Percentiles rank a stretch among this genome's conserved stretches.
Conservation (phyloP, 1,284 basidiomycete species). For the Cutaneotrichosporon sp. region DNA sequence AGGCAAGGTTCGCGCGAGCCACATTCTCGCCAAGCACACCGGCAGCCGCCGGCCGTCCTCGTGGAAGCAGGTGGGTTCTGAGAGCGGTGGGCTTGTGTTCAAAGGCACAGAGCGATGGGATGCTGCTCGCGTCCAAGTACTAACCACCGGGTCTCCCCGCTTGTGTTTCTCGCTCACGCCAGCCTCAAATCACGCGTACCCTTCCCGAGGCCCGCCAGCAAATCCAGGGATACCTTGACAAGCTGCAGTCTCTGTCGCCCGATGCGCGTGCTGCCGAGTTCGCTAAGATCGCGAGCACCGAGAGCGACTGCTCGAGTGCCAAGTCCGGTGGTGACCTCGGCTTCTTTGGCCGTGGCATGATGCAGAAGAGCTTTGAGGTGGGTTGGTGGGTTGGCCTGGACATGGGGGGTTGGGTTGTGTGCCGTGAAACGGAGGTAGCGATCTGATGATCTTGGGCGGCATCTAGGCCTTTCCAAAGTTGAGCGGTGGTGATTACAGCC, state of each 20-base stretch:
- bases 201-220: conserved; percentile 81
- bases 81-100: no score
- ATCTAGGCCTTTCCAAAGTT: no score
- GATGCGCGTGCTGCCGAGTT: conserved; percentile 61
- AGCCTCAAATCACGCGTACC: conserved; percentile 80
- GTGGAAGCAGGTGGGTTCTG: conserved; percentile 87
- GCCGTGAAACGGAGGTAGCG: no score
- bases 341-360: conserved; percentile 77
- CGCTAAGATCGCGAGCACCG: conserved; percentile 62
- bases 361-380: conserved; percentile 94
- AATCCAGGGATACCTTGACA: conserved; percentile 57
- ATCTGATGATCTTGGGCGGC: no score
- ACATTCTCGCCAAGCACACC: conserved; percentile 88
- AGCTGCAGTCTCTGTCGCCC: conserved; percentile 35
- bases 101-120: no score
- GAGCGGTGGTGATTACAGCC: no score
- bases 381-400: conserved; percentile 5
- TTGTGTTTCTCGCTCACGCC: conserved; percentile 7
- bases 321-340: conserved; percentile 77
- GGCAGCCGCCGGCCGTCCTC: conserved; percentile 81
- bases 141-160: no score
- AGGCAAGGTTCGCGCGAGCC: conserved; percentile 78
- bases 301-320: conserved; percentile 87
- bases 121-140: no score
- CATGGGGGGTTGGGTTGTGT: no score